phyloP scores from a whole-genome alignment of 768 basidiomycete species.

The Multifurca ochricompacta region DNA sequence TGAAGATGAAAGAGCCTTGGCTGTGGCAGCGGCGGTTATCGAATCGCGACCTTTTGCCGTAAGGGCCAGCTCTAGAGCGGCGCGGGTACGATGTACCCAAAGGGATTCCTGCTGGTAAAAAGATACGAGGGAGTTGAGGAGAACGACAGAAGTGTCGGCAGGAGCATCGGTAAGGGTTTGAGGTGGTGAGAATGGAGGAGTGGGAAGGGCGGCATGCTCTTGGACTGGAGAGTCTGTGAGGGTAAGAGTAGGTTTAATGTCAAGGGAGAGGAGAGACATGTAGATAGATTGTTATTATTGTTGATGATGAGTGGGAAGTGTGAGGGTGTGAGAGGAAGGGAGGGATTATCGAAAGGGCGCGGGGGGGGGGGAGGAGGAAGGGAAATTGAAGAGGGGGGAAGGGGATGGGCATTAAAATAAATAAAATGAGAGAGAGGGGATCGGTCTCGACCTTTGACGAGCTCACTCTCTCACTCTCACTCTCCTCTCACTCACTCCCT shows the following conservation, averaged over 20 bases:
- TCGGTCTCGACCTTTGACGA: slow-evolving; percentile 10
- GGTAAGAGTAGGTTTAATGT: slow-evolving; percentile 15
- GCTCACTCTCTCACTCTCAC: too few species aligned
- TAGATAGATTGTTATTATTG: too few species aligned
- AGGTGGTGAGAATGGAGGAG: slow-evolving; percentile 28
- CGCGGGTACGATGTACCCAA: slow-evolving; percentile 64
- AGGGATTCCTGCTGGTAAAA: slow-evolving; percentile 66
- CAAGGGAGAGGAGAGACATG: slow-evolving; percentile 18
- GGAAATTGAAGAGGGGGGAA: neutral
- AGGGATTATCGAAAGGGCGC: neutral
- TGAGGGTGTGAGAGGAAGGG: slow-evolving; percentile 5
- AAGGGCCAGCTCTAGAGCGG: slow-evolving; percentile 45
- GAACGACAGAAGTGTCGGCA: slow-evolving; percentile 36
- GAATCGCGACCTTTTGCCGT: slow-evolving; percentile 24
- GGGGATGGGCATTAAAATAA: too few species aligned
- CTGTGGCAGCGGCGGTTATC: slow-evolving; percentile 8
- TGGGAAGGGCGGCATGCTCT: slow-evolving; percentile 24
- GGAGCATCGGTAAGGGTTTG: slow-evolving; percentile 19
- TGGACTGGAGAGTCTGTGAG: slow-evolving; percentile 21
- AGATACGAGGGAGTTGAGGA: slow-evolving; percentile 55
- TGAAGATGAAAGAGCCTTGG: slow-evolving; percentile 16
- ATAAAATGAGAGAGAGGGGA: slow-evolving; percentile 5
- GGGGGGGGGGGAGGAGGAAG: too few species aligned
- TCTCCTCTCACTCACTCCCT: too few species aligned
- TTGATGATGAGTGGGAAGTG: neutral